Base-by-base conservation (phyloP, 2,329 filamentous ascomycete species). In the Parafenestella ontariensis region DNA sequence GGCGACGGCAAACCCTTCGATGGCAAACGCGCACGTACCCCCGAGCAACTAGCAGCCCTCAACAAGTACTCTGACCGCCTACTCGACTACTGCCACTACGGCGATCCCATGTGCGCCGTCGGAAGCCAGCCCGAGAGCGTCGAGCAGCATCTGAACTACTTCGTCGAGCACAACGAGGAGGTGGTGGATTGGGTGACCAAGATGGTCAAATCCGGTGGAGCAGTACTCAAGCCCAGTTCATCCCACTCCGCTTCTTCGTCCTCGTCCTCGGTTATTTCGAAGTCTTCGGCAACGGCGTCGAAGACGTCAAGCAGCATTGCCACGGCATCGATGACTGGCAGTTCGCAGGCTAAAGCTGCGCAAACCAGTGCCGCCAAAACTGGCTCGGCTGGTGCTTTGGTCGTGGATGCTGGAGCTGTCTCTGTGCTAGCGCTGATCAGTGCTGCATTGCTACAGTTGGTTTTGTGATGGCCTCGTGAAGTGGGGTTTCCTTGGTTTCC, bases 101-200 rank as follows among this genome's bases (percentile, higher is more conserved):
- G 82, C 5, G 86, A 88, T 58, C 85, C 85, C 0, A 88, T 86
- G 70, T 89, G 87, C 77, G 88, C 85, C 66, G 54, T 62, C 0
- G 85, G 83, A n/a, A 69, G 64, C 54, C 20, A 42, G 13, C 86
- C 85, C 26, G 83, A 77, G 58, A 77, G 87, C 56, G 77, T 81
- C 17, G 79, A 80, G 52, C 79, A 80, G 9, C 86, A 88, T 66
- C 81, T 87, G 61, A 79, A 84, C 46, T 89, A 89, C 58, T 85
- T 82, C 41, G 4, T 62, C 15, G 23, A 58, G 46, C 68, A 66
- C 49, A 67, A 71, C 41, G 52, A 61, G 11, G 63, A 70, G 37
- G 66, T 63, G 1, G 33, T 48, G 3, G 40, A 62, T 21, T 70
- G 62, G 62, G 47, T 69, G 15, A 50, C 41, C 3, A 55, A 52